These are phyloP conservation scores for Beauveria pseudobassiana DNA, from an alignment of 2,329 filamentous ascomycete genomes.

Conservation along the genomic window DNA sequence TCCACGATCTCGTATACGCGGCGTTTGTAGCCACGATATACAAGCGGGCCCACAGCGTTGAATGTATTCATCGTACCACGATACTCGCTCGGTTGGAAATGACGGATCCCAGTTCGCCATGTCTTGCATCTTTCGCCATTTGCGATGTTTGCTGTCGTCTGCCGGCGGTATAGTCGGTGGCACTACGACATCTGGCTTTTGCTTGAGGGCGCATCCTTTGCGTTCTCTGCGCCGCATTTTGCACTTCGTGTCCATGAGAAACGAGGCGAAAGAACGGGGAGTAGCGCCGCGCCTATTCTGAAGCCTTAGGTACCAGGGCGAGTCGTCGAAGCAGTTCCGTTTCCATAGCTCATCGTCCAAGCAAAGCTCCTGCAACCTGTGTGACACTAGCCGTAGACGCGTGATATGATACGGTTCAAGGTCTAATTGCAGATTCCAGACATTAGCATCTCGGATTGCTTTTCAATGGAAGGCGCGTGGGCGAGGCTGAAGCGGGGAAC, in stretches of 20 bases:
- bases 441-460: background rate
- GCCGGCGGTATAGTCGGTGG: conserved; percentile 24
- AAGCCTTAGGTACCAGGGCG: conserved; percentile 56
- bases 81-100: conserved; percentile 61
- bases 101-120: conserved; percentile 78
- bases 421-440: conserved; percentile 18
- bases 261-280: background rate
- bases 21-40: conserved; percentile 69
- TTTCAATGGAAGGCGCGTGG: conserved; percentile 8
- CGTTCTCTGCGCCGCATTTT: background rate
- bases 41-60: conserved; percentile 69
- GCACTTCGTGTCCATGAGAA: background rate
- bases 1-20: conserved; percentile 35
- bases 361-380: conserved; percentile 55
- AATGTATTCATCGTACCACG: conserved; percentile 87
- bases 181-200: conserved; percentile 23
- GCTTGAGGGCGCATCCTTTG: conserved; percentile 1
- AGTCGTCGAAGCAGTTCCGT: conserved; percentile 63
- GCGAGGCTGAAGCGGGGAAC: conserved; percentile 22
- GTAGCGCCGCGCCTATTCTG: conserved; percentile 19
- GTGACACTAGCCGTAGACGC: conserved; percentile 61
- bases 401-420: conserved; percentile 41
- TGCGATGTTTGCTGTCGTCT: conserved; percentile 19
- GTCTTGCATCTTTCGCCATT: conserved; percentile 36
- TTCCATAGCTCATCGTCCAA: conserved; percentile 76